phyloP scores from a whole-genome alignment of 169 alveolate genomes.

The Eimeria acervulina region DNA sequence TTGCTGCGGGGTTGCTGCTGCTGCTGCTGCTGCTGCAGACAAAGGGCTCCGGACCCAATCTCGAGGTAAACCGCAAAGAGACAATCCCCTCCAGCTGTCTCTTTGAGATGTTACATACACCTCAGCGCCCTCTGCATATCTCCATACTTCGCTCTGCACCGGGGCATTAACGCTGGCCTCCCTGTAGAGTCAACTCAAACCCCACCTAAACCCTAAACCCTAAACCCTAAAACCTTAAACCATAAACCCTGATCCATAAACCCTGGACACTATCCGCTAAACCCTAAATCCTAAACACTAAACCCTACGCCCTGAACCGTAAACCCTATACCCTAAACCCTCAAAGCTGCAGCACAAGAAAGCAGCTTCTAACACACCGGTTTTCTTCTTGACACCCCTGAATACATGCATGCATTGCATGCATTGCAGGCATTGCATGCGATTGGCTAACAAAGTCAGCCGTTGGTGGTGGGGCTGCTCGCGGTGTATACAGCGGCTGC shows the following conservation, averaged over 20 bases:
- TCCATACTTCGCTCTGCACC: background rate
- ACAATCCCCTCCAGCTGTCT: slow-evolving; percentile 42
- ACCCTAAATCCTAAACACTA: background rate
- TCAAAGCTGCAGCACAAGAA: background rate
- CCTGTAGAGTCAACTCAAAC: background rate
- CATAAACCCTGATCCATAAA: background rate
- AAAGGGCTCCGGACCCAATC: background rate
- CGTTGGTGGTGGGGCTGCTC: background rate
- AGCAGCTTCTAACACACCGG: background rate
- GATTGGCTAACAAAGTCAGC: background rate
- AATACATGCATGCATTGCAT: no score
- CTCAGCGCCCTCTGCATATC: slow-evolving; percentile 10
- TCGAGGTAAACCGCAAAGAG: slow-evolving; percentile 57
- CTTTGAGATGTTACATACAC: slow-evolving; percentile 9
- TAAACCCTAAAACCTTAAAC: background rate
- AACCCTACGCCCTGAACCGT: background rate
- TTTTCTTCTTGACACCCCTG: background rate
- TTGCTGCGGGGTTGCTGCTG: slow-evolving; percentile 34
- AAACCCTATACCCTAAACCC: background rate
- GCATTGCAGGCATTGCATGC: background rate
- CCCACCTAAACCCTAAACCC: background rate
- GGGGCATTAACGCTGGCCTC: background rate
- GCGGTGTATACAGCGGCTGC: background rate
- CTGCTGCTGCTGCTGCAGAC: background rate
- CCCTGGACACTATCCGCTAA: background rate